Base-by-base conservation (phyloP, 805 yeast species). In the Tetrapisispora taiwanensis region DNA sequence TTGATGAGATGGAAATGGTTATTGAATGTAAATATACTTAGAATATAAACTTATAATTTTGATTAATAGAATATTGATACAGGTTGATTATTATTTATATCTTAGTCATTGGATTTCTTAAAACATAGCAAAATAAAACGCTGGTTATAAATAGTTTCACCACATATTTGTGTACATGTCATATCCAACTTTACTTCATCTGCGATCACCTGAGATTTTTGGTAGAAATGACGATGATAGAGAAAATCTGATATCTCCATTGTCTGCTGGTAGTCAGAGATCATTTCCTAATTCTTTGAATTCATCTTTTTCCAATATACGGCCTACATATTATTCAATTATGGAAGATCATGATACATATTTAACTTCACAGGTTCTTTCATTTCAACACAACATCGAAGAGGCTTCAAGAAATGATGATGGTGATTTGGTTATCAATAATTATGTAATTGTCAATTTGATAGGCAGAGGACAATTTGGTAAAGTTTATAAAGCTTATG, bases 381-480 rank as follows among this genome's bases (percentile, higher is more conserved):
- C 52, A n/a, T 40, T 42, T 20, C 30, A 13, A 13, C 15, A 32
- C 5, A 28, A 26, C 17, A 50, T 52, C 7, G 44, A 48, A 26
- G 35, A 17, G 17, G 46, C 46, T 9, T 35, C 42, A 27, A 37
- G 40, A 37, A 28, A 37, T 37, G 24, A 27, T 10, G 24, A 37
- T 27, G 32, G 24, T 4, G 30, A 15, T 17, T 18, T 37, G 5
- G 15, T 46, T n/a, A 46, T 56, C 26, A 54, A 55, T 17, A 47
- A 46, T 20, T 56, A 50, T 35, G 41, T 45, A 9, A 27, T 59
- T 14, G 53, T 49, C 0, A 39, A 51, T 5, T 41, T 50, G 12
- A 41, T 60, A 10, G 66, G 66, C 1, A 46, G 44, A 19, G 66
- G 66, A 3, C 65, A 62, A 44, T 62, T 52, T 48, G 64, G 65